These are phyloP conservation scores for Ogataea pignaliae DNA, from an alignment of 805 yeast genomes.

Conservation along the genomic window DNA sequence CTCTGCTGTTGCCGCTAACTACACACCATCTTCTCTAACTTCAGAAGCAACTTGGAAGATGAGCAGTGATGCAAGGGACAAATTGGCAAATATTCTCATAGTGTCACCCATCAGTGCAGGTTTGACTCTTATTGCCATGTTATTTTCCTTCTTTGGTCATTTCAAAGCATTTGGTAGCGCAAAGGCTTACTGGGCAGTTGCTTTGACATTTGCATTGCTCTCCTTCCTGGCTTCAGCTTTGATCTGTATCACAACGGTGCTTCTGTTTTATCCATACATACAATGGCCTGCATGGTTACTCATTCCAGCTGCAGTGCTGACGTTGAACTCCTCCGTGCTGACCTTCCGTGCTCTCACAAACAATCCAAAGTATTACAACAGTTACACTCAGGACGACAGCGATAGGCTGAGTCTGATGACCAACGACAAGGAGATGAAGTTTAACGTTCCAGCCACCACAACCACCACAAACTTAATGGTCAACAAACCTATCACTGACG, in stretches of 20 bases:
- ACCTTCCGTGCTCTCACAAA: conserved; percentile 35
- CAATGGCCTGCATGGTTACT: conserved; percentile 72
- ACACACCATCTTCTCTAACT: conserved; percentile 31
- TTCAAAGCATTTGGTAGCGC: conserved; percentile 14
- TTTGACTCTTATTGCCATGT: conserved; percentile 43
- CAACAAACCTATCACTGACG: too few relatives aligned
- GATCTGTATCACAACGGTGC: conserved; percentile 48
- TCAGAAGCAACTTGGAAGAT: conserved; percentile 45
- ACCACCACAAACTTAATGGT: neutral
- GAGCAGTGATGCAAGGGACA: conserved; percentile 40
- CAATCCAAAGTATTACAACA: conserved; percentile 9
- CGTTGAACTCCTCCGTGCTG: conserved; percentile 47
- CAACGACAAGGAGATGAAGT: conserved; percentile 9
- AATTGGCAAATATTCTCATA: conserved; percentile 51
- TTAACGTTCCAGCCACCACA: conserved; percentile 2
- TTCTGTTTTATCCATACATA: conserved; percentile 61
- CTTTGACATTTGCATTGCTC: conserved; percentile 42
- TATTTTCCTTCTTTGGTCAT: conserved; percentile 34
- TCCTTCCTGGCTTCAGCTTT: conserved; percentile 53
- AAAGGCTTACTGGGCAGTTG: conserved; percentile 33
- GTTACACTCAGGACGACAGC: conserved; percentile 14
- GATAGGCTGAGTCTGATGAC: conserved; percentile 9
- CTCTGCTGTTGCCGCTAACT: conserved; percentile 35
- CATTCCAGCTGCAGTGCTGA: conserved; percentile 60
- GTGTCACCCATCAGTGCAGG: conserved; percentile 67